Base-by-base conservation (phyloP, 176 grass and related monocot species). In the Urochloa ruziziensis region DNA sequence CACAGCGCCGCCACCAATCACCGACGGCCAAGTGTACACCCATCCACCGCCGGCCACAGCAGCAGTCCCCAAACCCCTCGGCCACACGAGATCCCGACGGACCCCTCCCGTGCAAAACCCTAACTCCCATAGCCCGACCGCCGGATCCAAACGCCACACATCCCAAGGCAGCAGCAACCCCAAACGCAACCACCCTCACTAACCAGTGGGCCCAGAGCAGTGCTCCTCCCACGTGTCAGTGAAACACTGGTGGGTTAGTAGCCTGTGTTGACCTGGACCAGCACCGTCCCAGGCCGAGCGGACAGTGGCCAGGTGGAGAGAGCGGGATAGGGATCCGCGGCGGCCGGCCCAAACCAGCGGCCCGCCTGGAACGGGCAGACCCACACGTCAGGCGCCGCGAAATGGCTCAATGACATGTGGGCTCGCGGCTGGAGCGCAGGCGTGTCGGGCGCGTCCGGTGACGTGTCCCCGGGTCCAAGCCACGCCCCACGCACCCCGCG, bases 301-400 rank as follows among this genome's bases (percentile, higher is more conserved):
- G 42, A 8, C 46, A 4, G n/a, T 4, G 90, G 90, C 84, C 84
- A 72, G 84, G 92, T 92, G 87, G 70, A 52, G 70, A 52, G 61
- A 67, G 7, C 18, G 17, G 59, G 73, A 90, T 86, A 85, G 90
- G 80, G 78, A 81, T 85, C 73, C 75, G 87, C 76, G 82, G 75
- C 60, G 76, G 57, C 58, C n/a, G n/a, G n/a, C 60, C 27, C 5
- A 51, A 75, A 83, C 81, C 75, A 36, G 28, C 30, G 78, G 76
- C 19, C 84, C 70, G 47, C 0, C 17, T 1, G 13, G 32, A 78
- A 23, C 28, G 21, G 57, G 27, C 17, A 78, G 43, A 34, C 71
- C 70, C 71, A 77, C 70, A 23, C 7, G 0, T 0, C n/a, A 10
- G 29, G 0, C 19, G 3, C 15, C 0, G 0, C 6, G 7, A 5